These are phyloP conservation scores for Heteromeles arbutifolia DNA, from an alignment of 306 rosid genomes.

Conservation along the genomic window DNA sequence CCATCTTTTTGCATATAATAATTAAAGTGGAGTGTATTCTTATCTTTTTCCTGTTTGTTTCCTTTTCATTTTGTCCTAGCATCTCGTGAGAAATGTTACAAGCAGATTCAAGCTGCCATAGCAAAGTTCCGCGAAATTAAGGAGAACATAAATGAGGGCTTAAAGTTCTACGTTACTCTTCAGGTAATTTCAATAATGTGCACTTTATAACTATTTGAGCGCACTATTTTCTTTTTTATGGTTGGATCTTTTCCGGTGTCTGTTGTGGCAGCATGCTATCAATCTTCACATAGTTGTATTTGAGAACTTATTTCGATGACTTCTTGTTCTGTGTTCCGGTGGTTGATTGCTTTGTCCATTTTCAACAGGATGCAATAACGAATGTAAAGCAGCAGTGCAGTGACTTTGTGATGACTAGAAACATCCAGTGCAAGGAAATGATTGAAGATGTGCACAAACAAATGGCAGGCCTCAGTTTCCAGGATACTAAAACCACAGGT, in stretches of 20 bases:
- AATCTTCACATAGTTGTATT: background rate
- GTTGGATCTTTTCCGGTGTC: background rate
- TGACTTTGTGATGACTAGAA: conserved; percentile 94
- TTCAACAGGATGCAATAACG: conserved; percentile 79
- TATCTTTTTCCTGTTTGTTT: conserved; percentile 15
- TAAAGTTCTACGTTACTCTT: conserved; percentile 83
- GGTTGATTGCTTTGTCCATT: background rate
- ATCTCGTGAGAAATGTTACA: conserved; percentile 85
- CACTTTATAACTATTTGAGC: background rate
- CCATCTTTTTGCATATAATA: background rate
- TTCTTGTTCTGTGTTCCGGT: background rate
- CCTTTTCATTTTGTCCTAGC: conserved; percentile 39
- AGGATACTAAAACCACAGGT: conserved; percentile 53
- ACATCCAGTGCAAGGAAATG: conserved; percentile 95
- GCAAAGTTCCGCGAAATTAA: conserved; percentile 84
- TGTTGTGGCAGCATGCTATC: background rate
- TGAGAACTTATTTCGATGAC: background rate
- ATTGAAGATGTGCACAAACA: conserved; percentile 93
- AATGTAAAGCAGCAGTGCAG: conserved; percentile 95
- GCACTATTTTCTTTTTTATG: background rate
- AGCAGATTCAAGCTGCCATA: conserved; percentile 93
- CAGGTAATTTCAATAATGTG: conserved; percentile 42
- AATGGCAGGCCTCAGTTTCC: conserved; percentile 82
- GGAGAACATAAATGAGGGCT: conserved; percentile 90
- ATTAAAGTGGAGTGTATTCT: conserved; percentile 1